These are phyloP conservation scores for Dimocarpus longan DNA, from an alignment of 345 rosid species.

Conservation along the genomic window DNA sequence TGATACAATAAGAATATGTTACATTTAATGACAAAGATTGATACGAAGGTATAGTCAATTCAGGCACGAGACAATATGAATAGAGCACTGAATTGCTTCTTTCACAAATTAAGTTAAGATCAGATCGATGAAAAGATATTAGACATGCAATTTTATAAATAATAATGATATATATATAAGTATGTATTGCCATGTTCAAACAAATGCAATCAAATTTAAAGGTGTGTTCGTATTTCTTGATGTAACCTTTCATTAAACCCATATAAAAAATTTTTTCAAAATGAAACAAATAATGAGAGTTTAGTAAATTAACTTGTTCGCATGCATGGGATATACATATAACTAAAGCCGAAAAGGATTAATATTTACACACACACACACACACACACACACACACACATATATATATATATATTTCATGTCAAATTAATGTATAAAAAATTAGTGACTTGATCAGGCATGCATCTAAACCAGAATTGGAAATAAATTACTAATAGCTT, in stretches of 20 bases:
- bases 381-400: no score
- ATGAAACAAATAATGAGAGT: not conserved
- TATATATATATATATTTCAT: not conserved
- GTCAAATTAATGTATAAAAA: slow-evolving; percentile 3
- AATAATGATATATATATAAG: not conserved
- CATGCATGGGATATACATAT: not conserved
- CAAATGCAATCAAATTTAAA: not conserved
- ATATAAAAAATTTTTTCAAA: no score
- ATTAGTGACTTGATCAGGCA: not conserved
- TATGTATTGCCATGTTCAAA: not conserved
- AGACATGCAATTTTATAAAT: not conserved
- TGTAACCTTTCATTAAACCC: not conserved
- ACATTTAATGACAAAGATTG: not conserved
- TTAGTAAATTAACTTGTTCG: not conserved
- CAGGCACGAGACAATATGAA: not conserved
- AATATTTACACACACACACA: no score
- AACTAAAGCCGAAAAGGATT: not conserved
- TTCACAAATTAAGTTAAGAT: not conserved
- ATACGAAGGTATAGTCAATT: not conserved
- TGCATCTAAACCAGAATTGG: not conserved
- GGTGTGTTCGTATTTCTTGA: not conserved
- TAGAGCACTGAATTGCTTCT: slow-evolving; percentile 2
- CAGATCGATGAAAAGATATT: not conserved
- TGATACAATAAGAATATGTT: not conserved
- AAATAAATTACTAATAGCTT: not conserved